Evolutionary conservation across 805 yeast genomes (phyloP), one percentile per base, ranked within the genome.

Genomic region (Yamadazyma tumulicola): DNA sequence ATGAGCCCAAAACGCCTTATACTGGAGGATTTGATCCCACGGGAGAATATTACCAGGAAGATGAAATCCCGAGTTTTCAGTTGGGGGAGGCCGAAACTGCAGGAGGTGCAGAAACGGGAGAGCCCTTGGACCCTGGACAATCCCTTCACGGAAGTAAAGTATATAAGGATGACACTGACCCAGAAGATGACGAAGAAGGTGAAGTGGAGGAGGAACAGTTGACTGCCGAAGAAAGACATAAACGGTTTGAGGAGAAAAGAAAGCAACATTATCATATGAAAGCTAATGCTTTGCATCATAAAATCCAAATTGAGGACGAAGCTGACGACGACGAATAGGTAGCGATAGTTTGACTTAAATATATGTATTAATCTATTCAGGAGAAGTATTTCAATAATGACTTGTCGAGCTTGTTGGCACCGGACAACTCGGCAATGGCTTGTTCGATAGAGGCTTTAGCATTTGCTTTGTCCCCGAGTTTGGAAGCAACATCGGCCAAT

Each of bases 1-100:
- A 86, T 52, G 97, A 89, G 56, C 97, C 97, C 15, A 89, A 89
- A 66, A 89, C 97, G 1, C 97, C 97, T 4, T 89, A 83, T 51
- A 94, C 85, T 54, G 94, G 93, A 8, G 94, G 95, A 1, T 82
- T 85, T 18, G 80, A 83, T 49, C 89, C 93, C 1, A 69, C 74
- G 34, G 86, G 85, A 20, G 95, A 88, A 49, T 83, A 84, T 52
- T 86, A 87, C 47, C 70, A 72, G 34, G 76, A 74, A 4, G 91
- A 83, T 49, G 75, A 54, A 19, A 59, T 77, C 27, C 75, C 77
- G 9, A 69, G 62, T 27, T 77, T 81, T 45, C 57, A 72, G 7
- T 59, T 79, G 32, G 85, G 85, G 1, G 80, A 72, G 43, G 75
- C 81, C 1, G 79, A 72, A 46, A 11, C 15, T 16, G 40, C 46